Conservation (phyloP, 257 asterid genomes). For the Solanum chilense region DNA sequence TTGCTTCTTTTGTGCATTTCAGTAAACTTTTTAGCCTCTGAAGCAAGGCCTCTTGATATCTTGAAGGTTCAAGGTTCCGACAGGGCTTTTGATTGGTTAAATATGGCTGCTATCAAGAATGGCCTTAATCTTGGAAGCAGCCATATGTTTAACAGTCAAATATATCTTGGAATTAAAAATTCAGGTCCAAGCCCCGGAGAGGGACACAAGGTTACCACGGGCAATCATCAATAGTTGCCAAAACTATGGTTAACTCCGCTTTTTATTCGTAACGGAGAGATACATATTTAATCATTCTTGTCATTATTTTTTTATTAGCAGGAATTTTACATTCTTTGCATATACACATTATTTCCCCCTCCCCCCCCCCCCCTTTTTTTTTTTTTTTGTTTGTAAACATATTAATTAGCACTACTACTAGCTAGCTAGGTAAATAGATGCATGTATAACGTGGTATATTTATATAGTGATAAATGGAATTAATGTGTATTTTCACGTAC, state of each 20-base stretch:
- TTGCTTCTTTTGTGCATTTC: slow-evolving; percentile 7
- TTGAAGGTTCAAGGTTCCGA: background rate
- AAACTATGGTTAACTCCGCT: background rate
- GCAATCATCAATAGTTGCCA: background rate
- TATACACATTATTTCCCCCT: background rate
- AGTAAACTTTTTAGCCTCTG: background rate
- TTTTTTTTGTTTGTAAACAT: background rate
- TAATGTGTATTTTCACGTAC: background rate
- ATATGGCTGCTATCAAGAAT: background rate
- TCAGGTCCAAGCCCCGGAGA: slow-evolving; percentile 29
- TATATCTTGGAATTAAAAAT: slow-evolving; percentile 5
- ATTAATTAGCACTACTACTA: background rate
- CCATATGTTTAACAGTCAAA: background rate
- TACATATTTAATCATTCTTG: background rate
- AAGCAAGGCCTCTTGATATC: slow-evolving; percentile 27
- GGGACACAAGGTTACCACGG: slow-evolving; percentile 7
- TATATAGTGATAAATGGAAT: background rate
- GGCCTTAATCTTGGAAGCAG: slow-evolving; percentile 6
- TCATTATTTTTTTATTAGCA: background rate
- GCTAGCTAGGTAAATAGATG: background rate
- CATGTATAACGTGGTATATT: background rate
- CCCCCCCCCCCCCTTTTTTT: no score
- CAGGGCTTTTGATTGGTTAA: background rate
- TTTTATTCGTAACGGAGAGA: background rate
- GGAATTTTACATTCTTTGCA: background rate